Conservation (phyloP, 768 basidiomycete species). For the Termitomyces sp. region DNA sequence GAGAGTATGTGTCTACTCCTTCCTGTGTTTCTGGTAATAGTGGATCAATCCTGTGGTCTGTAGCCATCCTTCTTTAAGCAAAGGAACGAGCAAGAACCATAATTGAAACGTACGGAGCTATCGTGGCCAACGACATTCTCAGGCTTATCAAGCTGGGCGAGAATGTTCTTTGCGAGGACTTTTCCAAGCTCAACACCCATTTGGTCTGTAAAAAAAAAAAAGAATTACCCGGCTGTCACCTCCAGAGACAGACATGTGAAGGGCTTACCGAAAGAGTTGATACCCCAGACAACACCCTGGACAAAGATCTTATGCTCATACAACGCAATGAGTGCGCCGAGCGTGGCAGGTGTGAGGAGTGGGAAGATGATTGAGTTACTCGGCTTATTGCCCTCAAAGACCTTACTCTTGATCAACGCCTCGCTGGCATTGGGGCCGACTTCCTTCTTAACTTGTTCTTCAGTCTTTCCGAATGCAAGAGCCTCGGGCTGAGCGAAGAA, state of each 20-base stretch:
- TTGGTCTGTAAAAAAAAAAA: conserved; percentile 60
- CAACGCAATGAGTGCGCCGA: conserved; percentile 85
- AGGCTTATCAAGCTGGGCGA: conserved; percentile 78
- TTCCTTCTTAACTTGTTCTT: conserved; percentile 75
- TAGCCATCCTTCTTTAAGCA: neutral
- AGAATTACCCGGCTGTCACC: neutral
- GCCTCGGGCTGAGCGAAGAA: conserved; percentile 99
- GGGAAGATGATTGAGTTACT: conserved; percentile 98
- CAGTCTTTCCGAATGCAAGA: conserved; percentile 95
- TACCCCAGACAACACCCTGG: conserved; percentile 96
- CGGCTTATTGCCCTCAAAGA: conserved; percentile 95
- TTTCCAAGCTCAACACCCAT: conserved; percentile 99
- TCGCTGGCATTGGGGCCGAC: conserved; percentile 67
- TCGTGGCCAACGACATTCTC: conserved; percentile 85
- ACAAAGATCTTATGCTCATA: conserved; percentile 99
- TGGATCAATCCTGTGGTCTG: conserved; percentile 96
- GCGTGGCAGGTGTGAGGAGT: conserved; percentile 79
- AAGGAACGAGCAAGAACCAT: neutral
- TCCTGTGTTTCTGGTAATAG: conserved; percentile 89
- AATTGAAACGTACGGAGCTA: conserved; percentile 48
- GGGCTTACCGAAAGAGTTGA: conserved; percentile 91
- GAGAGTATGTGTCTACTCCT: conserved; percentile 38
- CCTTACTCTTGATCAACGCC: conserved; percentile 90
- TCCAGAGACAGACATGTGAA: neutral
- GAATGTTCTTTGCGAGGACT: conserved; percentile 93